Evolutionary conservation across 2,329 filamentous ascomycete species (phyloP).

Genomic region (Aspergillus costaricaensis): DNA sequence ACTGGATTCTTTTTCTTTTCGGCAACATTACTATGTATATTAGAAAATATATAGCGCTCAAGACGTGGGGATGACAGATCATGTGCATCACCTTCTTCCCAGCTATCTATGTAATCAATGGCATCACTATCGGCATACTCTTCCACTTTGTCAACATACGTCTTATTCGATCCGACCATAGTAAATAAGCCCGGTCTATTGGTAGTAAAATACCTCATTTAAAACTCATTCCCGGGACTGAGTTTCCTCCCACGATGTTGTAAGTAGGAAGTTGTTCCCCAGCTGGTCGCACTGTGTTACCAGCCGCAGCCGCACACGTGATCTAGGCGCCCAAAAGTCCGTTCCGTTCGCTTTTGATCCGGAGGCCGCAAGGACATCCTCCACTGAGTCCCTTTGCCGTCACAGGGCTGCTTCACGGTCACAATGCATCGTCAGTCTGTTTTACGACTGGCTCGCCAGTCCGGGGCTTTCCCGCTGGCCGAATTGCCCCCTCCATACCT

Average conservation of each 20-base stretch:
- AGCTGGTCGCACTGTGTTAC: not conserved
- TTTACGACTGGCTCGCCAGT: constrained; percentile 36
- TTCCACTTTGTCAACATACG: not conserved
- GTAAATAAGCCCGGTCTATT: not conserved
- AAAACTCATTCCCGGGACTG: not conserved
- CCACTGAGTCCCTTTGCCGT: constrained; percentile 9
- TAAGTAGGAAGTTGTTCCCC: not conserved
- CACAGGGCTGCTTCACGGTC: constrained; percentile 15
- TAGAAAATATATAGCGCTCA: not conserved
- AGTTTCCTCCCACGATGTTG: not conserved
- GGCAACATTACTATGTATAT: not conserved
- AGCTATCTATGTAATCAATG: not conserved
- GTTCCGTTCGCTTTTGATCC: constrained; percentile 16
- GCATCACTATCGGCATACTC: not conserved
- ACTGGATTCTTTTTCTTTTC: not conserved
- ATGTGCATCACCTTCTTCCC: not conserved
- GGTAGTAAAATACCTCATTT: not conserved
- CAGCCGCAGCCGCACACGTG: constrained; percentile 26
- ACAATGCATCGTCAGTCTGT: constrained; percentile 43
- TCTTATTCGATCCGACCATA: not conserved
- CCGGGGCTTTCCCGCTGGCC: constrained; percentile 34
- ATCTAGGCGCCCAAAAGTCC: constrained; percentile 23
- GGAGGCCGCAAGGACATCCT: constrained; percentile 20
- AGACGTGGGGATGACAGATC: not conserved
- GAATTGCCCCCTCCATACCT: constrained; percentile 49